Evolutionary conservation across 78 protist genomes (phyloP).

Genomic region (Planoprotostelium fungivorum): DNA sequence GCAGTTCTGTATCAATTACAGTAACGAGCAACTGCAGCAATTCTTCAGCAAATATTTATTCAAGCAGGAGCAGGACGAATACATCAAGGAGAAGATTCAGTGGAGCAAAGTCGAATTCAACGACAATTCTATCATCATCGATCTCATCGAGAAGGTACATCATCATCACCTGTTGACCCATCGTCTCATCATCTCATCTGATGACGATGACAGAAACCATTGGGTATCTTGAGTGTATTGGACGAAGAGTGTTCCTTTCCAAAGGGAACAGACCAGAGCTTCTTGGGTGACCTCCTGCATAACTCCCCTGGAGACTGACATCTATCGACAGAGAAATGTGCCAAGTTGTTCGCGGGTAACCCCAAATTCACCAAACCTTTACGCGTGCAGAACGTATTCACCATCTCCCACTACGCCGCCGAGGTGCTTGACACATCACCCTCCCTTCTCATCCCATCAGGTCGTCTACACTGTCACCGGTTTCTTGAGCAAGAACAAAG

Average conservation of each 20-base stretch:
- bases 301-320: neutral
- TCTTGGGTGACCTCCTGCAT: neutral
- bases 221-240: conserved; percentile 64
- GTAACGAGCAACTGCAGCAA: conserved; percentile 81
- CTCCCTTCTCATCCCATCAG: conserved; percentile 13
- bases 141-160: conserved; percentile 58
- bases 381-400: neutral
- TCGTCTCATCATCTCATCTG: neutral
- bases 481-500: conserved; percentile 87
- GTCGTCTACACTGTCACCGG: conserved; percentile 74
- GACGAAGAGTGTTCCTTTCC: conserved; percentile 79
- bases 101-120: conserved; percentile 54
- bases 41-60: conserved; percentile 72
- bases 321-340: neutral
- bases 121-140: conserved; percentile 58
- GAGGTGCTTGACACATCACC: neutral
- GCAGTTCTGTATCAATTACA: conserved; percentile 81
- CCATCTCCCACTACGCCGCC: neutral
- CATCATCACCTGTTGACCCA: no score
- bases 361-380: neutral
- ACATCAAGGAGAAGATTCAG: conserved; percentile 62
- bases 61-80: conserved; percentile 76
- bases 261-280: conserved; percentile 39
- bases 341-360: neutral
- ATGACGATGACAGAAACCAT: conserved; percentile 22